Base-by-base conservation (phyloP, 1,284 basidiomycete genomes). In the Ganoderma lingzhi region DNA sequence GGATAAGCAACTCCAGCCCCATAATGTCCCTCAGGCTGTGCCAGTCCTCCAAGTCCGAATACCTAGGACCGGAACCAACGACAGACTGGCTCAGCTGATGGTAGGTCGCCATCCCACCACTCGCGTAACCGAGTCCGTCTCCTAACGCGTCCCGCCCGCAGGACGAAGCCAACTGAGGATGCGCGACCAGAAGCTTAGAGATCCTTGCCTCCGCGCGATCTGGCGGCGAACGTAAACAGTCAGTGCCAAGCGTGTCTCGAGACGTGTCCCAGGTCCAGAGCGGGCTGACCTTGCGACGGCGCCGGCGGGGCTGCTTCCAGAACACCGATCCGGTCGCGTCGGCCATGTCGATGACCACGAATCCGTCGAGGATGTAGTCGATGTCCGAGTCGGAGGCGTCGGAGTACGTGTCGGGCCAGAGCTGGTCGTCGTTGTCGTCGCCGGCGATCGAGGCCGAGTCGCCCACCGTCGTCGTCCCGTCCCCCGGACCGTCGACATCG, bases 91-190 rank as follows among this genome's bases (percentile, higher is more conserved):
- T 32, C 53, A 32, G 30, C 28, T 12, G 1, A n/a, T 58, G 19
- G 56, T 37, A 39, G 35, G 35, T 58, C 35, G 56, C 56, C 56
- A 58, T 58, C 35, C 35, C 56, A 58, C 56, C 35, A 58, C 35
- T 12, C 32, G 56, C 56, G 19, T 39, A 19, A 17, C 56, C 56
- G 8, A 58, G 56, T 35, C 19, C 19, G 8, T 9, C 35, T 35
- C 32, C 32, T 37, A 9, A 39, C 3, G 6, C 32, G 19, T n/a
- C 2, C 6, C 10, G 5, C 19, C 19, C 53, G 10, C 10, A 55
- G 53, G 19, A 37, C 56, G 56, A 39, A 39, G 56, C 5, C 14
- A 3, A 19, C 56, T n/a, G 19, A 19, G 35, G 19, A 39, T n/a
- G 32, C 56, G 32, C 30, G 35, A 58, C 56, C 56, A 58, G 19